phyloP scores from a whole-genome alignment of 148 eudicot species.

The Silene latifolia region DNA sequence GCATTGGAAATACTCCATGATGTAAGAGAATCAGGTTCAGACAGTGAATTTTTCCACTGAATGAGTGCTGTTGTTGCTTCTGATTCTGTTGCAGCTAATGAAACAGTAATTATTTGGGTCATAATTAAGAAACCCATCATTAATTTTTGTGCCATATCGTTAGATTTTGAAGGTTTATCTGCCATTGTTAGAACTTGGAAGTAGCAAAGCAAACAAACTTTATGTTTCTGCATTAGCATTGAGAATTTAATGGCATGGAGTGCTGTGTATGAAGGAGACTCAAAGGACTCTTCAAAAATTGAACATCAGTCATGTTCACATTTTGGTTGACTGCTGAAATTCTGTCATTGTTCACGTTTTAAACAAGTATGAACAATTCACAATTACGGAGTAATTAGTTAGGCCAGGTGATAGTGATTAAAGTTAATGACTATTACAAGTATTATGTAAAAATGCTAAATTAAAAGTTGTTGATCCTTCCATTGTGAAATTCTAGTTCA shows the following conservation, averaged over 20 bases:
- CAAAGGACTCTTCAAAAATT: too few species aligned
- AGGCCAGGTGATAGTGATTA: too few species aligned
- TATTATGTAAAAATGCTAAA: too few species aligned
- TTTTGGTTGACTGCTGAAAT: background rate
- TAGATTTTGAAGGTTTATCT: slow-evolving; percentile 11
- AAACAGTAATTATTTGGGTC: slow-evolving; percentile 24
- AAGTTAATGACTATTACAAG: too few species aligned
- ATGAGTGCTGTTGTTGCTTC: slow-evolving; percentile 66
- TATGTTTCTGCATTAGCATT: background rate
- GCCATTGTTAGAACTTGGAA: background rate
- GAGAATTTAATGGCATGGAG: slow-evolving; percentile 2
- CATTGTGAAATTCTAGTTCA: too few species aligned
- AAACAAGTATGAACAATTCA: too few species aligned
- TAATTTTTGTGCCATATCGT: slow-evolving; percentile 19
- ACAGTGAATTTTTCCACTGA: slow-evolving; percentile 55
- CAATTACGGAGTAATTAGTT: too few species aligned
- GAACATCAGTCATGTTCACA: slow-evolving; percentile 6
- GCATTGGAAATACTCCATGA: slow-evolving; percentile 56
- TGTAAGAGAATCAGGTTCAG: slow-evolving; percentile 28
- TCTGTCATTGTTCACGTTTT: too few species aligned
- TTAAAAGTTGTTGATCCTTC: too few species aligned
- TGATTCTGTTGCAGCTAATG: slow-evolving; percentile 44
- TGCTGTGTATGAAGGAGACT: background rate
- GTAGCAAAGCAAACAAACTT: background rate
- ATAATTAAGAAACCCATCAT: slow-evolving; percentile 28